Base-by-base conservation (phyloP, 2,329 filamentous ascomycete genomes). In the Stemphylium vesicarium region DNA sequence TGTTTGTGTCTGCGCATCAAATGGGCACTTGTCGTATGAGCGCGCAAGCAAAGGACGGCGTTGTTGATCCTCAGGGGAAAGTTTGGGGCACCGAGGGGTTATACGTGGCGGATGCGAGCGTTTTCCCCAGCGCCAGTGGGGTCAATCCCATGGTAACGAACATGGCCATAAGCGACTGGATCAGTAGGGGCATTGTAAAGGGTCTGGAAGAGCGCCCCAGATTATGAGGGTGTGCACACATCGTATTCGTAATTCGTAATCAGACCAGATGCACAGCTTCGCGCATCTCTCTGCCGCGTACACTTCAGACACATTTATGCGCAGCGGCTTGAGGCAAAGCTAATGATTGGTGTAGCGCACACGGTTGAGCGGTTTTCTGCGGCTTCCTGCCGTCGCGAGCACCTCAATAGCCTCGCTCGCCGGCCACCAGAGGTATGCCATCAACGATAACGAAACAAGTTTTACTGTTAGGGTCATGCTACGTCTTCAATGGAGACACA, bases 121-220 rank as follows among this genome's bases (percentile, higher is more conserved):
- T 91, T 10, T 89, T 93, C 57, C 90, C 89, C 1, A 88, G 84
- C 52, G 89, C 89, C 10, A 91, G 86, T 70, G 90, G 90, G 1
- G 89, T 92, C 26, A 93, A 93, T 71, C 90, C 90, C 11, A 93
- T 94, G 90, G 79, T 92, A 38, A 92, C 89, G 11, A 82, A 80
- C 53, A 91, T 93, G 90, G 74, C 71, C 1, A 76, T 77, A 42
- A 60, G 68, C 5, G 73, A 77, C 49, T 75, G 66, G 65, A 68
- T 77, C 24, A 74, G 71, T 24, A 60, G 65, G 37, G 70, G 68
- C 0, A 56, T 76, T 22, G 63, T 57, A 10, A 59, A 54, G 36
- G 71, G 63, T 11, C 43, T 75, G 58, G 57, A 57, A 43, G 63
- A 57, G n/a, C 56, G 56, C 20, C 44, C 69, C 3, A 62, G 50